Conservation (phyloP, 768 basidiomycete species). For the Postia placenta region DNA sequence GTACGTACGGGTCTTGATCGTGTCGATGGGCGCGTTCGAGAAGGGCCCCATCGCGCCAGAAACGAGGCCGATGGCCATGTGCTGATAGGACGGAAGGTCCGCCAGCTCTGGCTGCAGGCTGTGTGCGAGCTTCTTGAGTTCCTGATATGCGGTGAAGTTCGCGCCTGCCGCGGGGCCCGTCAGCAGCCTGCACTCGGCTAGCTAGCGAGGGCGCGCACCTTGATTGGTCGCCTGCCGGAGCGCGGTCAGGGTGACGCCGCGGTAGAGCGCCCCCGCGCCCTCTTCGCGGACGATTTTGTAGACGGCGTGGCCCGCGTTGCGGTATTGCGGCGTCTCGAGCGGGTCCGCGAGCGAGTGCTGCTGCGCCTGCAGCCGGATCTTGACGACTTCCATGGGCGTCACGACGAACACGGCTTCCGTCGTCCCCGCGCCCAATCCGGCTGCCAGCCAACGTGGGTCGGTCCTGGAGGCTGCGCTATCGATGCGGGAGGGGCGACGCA, state of each 20-base stretch:
- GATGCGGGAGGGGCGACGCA: constrained; percentile 26
- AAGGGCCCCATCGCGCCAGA: constrained; percentile 99
- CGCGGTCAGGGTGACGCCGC: constrained; percentile 91
- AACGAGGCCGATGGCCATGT: constrained; percentile 90
- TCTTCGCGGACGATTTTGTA: constrained; percentile 94
- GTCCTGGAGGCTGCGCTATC: background rate
- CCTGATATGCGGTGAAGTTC: constrained; percentile 98
- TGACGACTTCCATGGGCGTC: constrained; percentile 99
- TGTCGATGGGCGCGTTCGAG: constrained; percentile 94
- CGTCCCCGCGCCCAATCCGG: constrained; percentile 92
- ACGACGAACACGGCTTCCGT: constrained; percentile 94
- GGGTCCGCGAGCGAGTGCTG: constrained; percentile 97
- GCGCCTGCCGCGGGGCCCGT: constrained; percentile 70
- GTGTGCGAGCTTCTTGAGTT: constrained; percentile 83
- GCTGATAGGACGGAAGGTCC: constrained; percentile 91
- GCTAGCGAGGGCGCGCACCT: constrained; percentile 39
- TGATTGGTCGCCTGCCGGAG: constrained; percentile 97
- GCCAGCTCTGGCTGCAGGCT: constrained; percentile 68
- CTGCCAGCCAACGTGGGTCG: constrained; percentile 31
- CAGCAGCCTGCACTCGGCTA: background rate
- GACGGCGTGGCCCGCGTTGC: constrained; percentile 95
- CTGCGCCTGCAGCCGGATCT: constrained; percentile 96
- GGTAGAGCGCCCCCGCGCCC: constrained; percentile 77
- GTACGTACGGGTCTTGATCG: constrained; percentile 85
- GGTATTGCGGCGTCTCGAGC: constrained; percentile 85